Base-by-base conservation (phyloP, 1,284 basidiomycete species). In the Ceratobasidium sp. region DNA sequence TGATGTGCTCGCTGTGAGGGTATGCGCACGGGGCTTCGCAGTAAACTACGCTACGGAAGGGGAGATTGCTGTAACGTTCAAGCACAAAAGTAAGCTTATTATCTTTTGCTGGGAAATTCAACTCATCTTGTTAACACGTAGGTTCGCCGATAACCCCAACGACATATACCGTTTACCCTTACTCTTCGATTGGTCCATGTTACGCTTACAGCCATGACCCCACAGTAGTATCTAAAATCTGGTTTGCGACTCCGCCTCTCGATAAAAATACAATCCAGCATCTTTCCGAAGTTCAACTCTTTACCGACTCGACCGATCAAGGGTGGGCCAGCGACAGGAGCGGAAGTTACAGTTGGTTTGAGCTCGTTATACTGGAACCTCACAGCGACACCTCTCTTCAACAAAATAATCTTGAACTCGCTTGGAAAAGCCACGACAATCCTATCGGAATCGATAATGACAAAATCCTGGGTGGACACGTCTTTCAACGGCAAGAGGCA, bases 331-430 rank as follows among this genome's bases (percentile, higher is more conserved):
- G n/a, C 55, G n/a, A n/a, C n/a, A 23, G n/a, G 9, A 28, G n/a
- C 28, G 12, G n/a, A 10, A 58, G 55, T 23, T 28, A 23, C 55
- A 28, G n/a, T n/a, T n/a, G n/a, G 28, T 58, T 58, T 23, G 55
- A 58, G n/a, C n/a, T 58, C n/a, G 55, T 58, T 28, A n/a, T 58
- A 10, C 28, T 58, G n/a, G n/a, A 10, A 58, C n/a, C 55, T n/a
- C 28, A n/a, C 10, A 23, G n/a, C n/a, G 55, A 58, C 55, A n/a
- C n/a, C 55, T n/a, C 55, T 23, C 55, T n/a, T n/a, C n/a, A 18
- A n/a, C 55, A 58, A 10, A 28, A 58, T n/a, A 28, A 28, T 10
- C n/a, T 10, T n/a, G 55, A 58, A n/a, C 55, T 58, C n/a, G 55
- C 55, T 10, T 58, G 55, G 55, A 12, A n/a, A 23, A 58, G 55